Evolutionary conservation across 31 red algal species (phyloP), one percentile per base, ranked within the genome.

Genomic region (Asparagopsis taxiformis): DNA sequence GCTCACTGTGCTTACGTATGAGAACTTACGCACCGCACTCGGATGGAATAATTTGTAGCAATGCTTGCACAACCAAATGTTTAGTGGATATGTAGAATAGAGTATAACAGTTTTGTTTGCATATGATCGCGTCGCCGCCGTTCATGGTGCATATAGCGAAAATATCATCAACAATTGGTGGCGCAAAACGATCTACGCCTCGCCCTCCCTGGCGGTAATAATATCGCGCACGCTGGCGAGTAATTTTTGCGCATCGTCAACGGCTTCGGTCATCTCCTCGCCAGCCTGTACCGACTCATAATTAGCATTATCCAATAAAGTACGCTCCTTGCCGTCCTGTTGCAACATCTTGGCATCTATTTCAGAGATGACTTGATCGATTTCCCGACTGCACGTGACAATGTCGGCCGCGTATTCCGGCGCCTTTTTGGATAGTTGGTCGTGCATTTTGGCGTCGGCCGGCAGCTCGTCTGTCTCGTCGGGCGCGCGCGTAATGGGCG

Each of bases 31-130:
- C 24, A 77, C 62, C 39, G 50, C 57, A 15, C 33, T 91, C 17
- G 93, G 93, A 51, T 96, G 77, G 76, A 80, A 77, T 24, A 78
- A 80, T 24, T 77, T 95, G 72, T 95, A 61, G 76, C 75, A 57
- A n/a, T n/a, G 31, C 19, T 23, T 44, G 34, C 64, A 7, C 3
- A 4, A 35, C 25, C 8, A 7, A 16, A n/a, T 29, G 20, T 59
- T 59, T 22, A 21, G 29, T 15, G 29, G 19, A 25, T 59, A 25
- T 16, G 21, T n/a, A 25, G 55, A n/a, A n/a, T 25, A 59, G 55
- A 59, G 11, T 59, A n/a, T n/a, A n/a, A n/a, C n/a, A n/a, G n/a
- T n/a, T n/a, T n/a, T n/a, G n/a, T n/a, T n/a, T n/a, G n/a, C n/a
- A n/a, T n/a, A n/a, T n/a, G n/a, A n/a, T n/a, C n/a, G n/a, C n/a